These are phyloP conservation scores for Suhomyces ambrosiae DNA, from an alignment of 1,139 yeast genomes.

Conservation along the genomic window DNA sequence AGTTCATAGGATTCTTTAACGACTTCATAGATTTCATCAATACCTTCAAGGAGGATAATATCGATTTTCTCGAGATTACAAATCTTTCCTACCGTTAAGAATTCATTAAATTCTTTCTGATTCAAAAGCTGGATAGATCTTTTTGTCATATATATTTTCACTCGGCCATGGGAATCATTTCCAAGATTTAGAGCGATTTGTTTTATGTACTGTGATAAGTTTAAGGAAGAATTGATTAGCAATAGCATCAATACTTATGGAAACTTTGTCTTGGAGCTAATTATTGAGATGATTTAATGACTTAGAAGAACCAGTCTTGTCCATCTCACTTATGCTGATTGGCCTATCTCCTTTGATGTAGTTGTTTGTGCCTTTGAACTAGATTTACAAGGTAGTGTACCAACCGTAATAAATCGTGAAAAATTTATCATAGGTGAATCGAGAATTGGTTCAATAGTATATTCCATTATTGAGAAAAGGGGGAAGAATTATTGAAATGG, in stretches of 20 bases:
- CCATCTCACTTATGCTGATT: too few species aligned
- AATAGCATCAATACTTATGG: not conserved
- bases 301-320: too few species aligned
- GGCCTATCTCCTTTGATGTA: too few species aligned
- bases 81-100: slow-evolving; percentile 1
- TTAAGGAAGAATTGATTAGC: not conserved
- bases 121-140: not conserved
- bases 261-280: too few species aligned
- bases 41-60: slow-evolving; percentile 12
- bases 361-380: too few species aligned
- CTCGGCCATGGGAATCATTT: not conserved
- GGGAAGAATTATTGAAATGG: not conserved
- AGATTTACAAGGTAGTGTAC: slow-evolving; percentile 5
- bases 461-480: not conserved
- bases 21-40: slow-evolving; percentile 13
- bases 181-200: not conserved
- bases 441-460: not conserved
- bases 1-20: slow-evolving; percentile 5
- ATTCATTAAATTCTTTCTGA: not conserved
- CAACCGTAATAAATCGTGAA: slow-evolving; percentile 1
- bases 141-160: not conserved
- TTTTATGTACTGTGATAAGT: not conserved
- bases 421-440: slow-evolving; percentile 4
- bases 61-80: slow-evolving; percentile 9
- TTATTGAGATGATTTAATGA: too few species aligned